Evolutionary conservation across 2,329 filamentous ascomycete genomes (phyloP), one percentile per base, ranked within the genome.

Genomic region (Fusarium mangiferae): DNA sequence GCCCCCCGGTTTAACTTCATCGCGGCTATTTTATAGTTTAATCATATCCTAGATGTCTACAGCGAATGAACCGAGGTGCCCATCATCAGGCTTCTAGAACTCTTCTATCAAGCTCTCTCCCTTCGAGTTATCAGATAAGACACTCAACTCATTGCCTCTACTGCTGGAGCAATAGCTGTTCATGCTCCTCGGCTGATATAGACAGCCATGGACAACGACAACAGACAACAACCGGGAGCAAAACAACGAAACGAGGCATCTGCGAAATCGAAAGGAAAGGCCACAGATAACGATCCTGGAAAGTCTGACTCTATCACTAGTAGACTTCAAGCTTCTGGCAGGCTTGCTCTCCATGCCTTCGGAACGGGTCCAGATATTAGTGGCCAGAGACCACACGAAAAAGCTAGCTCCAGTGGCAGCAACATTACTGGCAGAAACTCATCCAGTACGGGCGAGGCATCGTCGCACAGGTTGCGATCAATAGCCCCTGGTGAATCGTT

Each of bases 311-410:
- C 75, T 26, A 44, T 80, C 15, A 44, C 66, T 38, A 73, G 74
- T 35, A 77, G 80, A 14, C 68, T 81, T 22, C 76, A 77, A 52
- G 75, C 78, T 64, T 81, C 80, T 24, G 73, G 77, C 24, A 75
- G 68, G 46, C 61, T 80, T 42, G 77, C 73, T n/a, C 55, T 79
- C 55, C 76, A 78, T 52, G 74, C 80, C 36, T 51, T 80, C 13
- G 67, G 70, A 20, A 75, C 61, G 9, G 66, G 68, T 18, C 74
- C 68, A 61, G 68, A 67, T 45, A 60, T 75, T 51, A 69, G 66
- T 39, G 64, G 60, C 26, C 70, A 54, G 49, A 52, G 65, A 39
- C 51, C 72, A 42, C 70, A 62, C 41, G 67, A 75, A 54, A 80
- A 81, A 54, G 70, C 69, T 39, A 39, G 58, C 22, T 54, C 68